Conservation (phyloP, 345 rosid species). For the Excoecaria agallocha region DNA sequence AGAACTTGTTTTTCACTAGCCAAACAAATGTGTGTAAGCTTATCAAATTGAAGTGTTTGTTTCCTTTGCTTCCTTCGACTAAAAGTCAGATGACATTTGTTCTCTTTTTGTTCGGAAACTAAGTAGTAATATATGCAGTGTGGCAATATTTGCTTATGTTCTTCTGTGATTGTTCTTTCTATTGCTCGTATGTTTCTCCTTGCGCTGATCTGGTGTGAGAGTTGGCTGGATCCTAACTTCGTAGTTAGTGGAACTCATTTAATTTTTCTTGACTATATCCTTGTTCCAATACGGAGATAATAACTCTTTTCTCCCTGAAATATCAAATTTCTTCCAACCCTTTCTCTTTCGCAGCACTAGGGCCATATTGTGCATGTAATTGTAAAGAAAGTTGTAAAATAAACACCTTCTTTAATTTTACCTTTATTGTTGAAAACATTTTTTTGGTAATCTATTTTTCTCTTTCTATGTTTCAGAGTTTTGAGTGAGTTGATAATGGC, state of each 20-base stretch:
- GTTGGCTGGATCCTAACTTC: background rate
- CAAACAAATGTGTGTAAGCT: background rate
- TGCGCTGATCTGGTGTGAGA: background rate
- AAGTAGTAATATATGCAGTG: background rate
- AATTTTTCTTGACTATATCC: background rate
- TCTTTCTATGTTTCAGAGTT: slow-evolving; percentile 29
- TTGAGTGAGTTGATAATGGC: slow-evolving; percentile 52
- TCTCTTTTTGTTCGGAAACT: background rate
- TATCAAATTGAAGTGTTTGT: background rate
- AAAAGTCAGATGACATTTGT: background rate
- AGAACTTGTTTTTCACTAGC: background rate
- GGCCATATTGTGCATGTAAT: background rate
- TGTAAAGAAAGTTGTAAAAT: background rate
- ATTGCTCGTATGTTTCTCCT: background rate
- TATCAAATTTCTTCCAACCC: background rate
- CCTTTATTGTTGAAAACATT: background rate
- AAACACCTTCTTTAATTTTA: background rate
- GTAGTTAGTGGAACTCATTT: background rate
- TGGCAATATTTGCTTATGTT: background rate
- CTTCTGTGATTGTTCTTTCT: background rate
- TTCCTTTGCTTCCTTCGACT: background rate
- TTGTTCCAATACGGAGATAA: too few relatives aligned
- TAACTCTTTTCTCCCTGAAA: too few relatives aligned
- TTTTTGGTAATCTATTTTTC: background rate
- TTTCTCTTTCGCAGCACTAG: background rate